phyloP scores from a whole-genome alignment of 768 basidiomycete genomes.

The Infundibulicybe gibba region DNA sequence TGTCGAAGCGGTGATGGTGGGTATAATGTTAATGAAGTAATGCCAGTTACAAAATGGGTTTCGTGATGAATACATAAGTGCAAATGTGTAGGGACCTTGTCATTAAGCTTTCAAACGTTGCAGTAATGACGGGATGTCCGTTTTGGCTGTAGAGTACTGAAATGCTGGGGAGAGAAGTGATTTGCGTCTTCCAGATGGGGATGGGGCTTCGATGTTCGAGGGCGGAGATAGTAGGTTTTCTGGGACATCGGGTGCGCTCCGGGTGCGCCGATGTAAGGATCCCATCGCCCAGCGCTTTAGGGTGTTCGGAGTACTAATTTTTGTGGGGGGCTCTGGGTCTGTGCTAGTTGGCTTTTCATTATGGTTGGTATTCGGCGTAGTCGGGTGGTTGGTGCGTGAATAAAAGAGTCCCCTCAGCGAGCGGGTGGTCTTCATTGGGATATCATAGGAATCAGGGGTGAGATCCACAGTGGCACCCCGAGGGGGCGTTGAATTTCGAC shows the following conservation, averaged over 20 bases:
- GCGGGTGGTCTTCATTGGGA: slow-evolving; percentile 27
- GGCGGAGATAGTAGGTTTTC: slow-evolving; percentile 6
- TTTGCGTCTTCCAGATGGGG: slow-evolving; percentile 3
- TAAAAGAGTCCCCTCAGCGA: slow-evolving; percentile 60
- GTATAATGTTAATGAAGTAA: not conserved
- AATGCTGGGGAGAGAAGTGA: slow-evolving; percentile 9
- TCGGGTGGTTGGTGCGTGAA: slow-evolving; percentile 40
- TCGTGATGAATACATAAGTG: not conserved
- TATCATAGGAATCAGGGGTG: slow-evolving; percentile 11
- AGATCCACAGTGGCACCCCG: slow-evolving; percentile 1
- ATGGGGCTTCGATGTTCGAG: slow-evolving; percentile 6
- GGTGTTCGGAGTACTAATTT: slow-evolving; percentile 24
- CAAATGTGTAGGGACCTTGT: not conserved
- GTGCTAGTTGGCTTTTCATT: not conserved
- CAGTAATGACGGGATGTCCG: slow-evolving; percentile 31
- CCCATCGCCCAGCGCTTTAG: slow-evolving; percentile 48
- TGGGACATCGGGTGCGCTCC: slow-evolving; percentile 47
- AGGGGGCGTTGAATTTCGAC: slow-evolving; percentile 11
- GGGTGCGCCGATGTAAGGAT: slow-evolving; percentile 46
- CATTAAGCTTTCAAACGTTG: slow-evolving; percentile 26
- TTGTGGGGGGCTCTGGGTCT: slow-evolving; percentile 1
- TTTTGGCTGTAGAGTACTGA: slow-evolving; percentile 12
- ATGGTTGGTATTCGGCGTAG: slow-evolving; percentile 12
- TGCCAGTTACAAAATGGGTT: not conserved
- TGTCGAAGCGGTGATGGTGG: not conserved